phyloP scores from a whole-genome alignment of 768 basidiomycete genomes.

The Crepidotus variabilis region DNA sequence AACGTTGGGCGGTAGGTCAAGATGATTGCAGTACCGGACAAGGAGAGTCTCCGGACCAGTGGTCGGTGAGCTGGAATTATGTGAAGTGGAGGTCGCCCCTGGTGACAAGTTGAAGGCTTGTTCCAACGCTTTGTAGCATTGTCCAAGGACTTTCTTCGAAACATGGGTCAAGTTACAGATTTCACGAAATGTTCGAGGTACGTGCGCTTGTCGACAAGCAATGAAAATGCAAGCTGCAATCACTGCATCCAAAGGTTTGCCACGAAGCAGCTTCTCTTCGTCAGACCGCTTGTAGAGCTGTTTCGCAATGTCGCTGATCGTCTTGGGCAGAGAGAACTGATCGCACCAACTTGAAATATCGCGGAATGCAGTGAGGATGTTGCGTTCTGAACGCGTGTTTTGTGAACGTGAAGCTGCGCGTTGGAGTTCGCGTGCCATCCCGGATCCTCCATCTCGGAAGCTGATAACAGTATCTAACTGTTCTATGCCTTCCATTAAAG shows the following conservation, averaged over 20 bases:
- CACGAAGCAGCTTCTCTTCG: slow-evolving; percentile 89
- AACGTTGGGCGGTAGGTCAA: slow-evolving; percentile 78
- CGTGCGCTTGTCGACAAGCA: slow-evolving; percentile 91
- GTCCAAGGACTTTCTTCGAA: slow-evolving; percentile 92
- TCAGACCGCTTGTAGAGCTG: slow-evolving; percentile 97
- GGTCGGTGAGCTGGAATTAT: slow-evolving; percentile 43
- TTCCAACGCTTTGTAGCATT: slow-evolving; percentile 87
- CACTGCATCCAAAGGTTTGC: slow-evolving; percentile 89
- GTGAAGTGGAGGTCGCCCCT: slow-evolving; percentile 57
- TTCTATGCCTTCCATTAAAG: slow-evolving; percentile 90
- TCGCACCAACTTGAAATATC: slow-evolving; percentile 95
- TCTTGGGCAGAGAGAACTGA: slow-evolving; percentile 89
- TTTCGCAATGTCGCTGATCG: slow-evolving; percentile 93
- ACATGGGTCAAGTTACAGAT: slow-evolving; percentile 92
- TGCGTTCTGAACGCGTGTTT: slow-evolving; percentile 76
- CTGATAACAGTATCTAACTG: slow-evolving; percentile 94
- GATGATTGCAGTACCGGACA: slow-evolving; percentile 91
- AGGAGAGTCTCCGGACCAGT: slow-evolving; percentile 83
- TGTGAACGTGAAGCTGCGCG: slow-evolving; percentile 85
- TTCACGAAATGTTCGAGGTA: slow-evolving; percentile 94
- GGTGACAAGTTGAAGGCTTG: slow-evolving; percentile 85
- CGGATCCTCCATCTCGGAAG: slow-evolving; percentile 92
- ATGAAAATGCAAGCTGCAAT: slow-evolving; percentile 99
- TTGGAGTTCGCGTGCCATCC: slow-evolving; percentile 87
- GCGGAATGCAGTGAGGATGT: slow-evolving; percentile 83